phyloP scores from a whole-genome alignment of 345 rosid species.

The Hirschfeldia incana region DNA sequence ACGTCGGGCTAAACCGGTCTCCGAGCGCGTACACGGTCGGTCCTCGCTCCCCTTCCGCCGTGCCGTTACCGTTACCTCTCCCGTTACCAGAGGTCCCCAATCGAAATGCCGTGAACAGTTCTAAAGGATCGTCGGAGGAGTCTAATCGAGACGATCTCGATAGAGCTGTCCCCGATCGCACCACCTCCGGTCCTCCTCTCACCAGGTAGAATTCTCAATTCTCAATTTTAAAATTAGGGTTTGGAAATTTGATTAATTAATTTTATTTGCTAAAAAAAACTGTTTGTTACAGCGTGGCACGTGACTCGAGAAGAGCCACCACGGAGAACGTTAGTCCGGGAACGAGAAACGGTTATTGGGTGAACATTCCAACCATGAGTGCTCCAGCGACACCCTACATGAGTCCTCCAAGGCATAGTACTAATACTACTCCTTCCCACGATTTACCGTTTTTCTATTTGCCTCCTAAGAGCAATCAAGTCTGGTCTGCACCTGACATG shows the following conservation, averaged over 20 bases:
- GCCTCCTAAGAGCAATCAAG: slow-evolving; percentile 54
- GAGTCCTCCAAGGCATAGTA: slow-evolving; percentile 52
- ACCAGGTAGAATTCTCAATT: slow-evolving; percentile 34
- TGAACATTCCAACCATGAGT: slow-evolving; percentile 46
- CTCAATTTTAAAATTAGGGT: background rate
- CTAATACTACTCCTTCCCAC: no score
- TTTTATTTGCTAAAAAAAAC: no score
- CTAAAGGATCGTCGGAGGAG: slow-evolving; percentile 38
- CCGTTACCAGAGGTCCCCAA: slow-evolving; percentile 49
- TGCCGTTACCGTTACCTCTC: slow-evolving; percentile 64
- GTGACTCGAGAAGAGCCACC: slow-evolving; percentile 41
- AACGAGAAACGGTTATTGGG: slow-evolving; percentile 44
- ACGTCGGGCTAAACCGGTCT: slow-evolving; percentile 32
- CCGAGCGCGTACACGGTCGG: slow-evolving; percentile 24
- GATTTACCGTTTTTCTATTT: slow-evolving; percentile 44
- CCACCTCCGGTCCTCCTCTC: slow-evolving; percentile 43
- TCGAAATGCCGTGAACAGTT: slow-evolving; percentile 37
- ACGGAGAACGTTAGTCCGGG: slow-evolving; percentile 43
- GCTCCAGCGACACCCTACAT: slow-evolving; percentile 63
- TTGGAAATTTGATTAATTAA: background rate
- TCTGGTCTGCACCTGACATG: slow-evolving; percentile 90
- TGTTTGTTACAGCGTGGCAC: background rate
- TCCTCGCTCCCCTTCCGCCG: slow-evolving; percentile 40
- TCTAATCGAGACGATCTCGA: background rate
- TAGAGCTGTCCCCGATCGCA: slow-evolving; percentile 36